phyloP scores from a whole-genome alignment of 2,329 filamentous ascomycete genomes.

The Talaromyces sp. region DNA sequence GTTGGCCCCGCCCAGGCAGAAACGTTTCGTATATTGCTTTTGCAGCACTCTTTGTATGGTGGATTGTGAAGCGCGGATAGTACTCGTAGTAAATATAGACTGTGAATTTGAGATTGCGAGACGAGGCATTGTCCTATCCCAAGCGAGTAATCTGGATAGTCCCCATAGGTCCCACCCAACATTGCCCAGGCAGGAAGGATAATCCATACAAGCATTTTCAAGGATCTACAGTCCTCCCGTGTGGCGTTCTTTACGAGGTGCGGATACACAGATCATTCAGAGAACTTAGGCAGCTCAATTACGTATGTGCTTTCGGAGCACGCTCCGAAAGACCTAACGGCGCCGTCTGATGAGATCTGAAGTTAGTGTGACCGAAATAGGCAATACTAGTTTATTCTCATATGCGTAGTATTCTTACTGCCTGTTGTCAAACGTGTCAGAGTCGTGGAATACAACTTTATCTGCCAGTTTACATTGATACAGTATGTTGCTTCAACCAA shows the following conservation, averaged over 20 bases:
- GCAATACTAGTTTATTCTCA: neutral
- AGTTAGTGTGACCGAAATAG: neutral
- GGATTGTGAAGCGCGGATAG: neutral
- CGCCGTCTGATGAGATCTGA: neutral
- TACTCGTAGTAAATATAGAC: neutral
- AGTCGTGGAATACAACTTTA: neutral
- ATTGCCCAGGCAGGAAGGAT: neutral
- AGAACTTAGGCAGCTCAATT: conserved; percentile 2
- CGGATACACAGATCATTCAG: neutral
- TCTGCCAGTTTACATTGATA: neutral
- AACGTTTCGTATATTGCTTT: conserved; percentile 2
- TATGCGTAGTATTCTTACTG: too few relatives aligned
- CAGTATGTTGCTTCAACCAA: neutral
- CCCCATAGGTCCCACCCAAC: neutral
- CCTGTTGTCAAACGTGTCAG: neutral
- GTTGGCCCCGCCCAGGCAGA: conserved; percentile 1
- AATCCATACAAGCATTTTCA: conserved; percentile 4
- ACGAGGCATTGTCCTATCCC: neutral
- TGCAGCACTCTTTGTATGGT: neutral
- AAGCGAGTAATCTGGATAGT: neutral
- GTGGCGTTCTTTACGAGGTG: neutral
- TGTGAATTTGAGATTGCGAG: neutral
- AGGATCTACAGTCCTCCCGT: conserved; percentile 6
- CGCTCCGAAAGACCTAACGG: neutral
- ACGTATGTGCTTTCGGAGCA: neutral